phyloP scores from a whole-genome alignment of 805 yeast genomes.

The Dipodascus albidus region DNA sequence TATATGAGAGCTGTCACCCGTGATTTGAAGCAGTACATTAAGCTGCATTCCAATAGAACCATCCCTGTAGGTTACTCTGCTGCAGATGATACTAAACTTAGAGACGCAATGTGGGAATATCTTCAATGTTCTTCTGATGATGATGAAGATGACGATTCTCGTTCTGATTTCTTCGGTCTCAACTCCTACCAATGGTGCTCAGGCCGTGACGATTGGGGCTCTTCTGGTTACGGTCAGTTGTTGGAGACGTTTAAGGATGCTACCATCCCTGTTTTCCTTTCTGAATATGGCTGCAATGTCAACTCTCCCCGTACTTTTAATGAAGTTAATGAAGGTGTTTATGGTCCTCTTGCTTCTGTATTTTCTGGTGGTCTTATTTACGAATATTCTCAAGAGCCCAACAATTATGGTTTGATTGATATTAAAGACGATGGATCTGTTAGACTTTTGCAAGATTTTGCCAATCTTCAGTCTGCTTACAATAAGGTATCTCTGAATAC shows the following conservation, averaged over 20 bases:
- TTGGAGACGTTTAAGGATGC: conserved; percentile 59
- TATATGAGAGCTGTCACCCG: conserved; percentile 69
- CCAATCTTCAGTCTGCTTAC: conserved; percentile 39
- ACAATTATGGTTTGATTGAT: conserved; percentile 67
- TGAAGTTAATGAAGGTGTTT: conserved; percentile 53
- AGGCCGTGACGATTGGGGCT: conserved; percentile 70
- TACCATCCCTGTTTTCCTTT: conserved; percentile 70
- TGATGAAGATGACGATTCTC: conserved; percentile 24
- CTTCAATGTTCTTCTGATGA: conserved; percentile 56
- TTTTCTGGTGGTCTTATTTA: conserved; percentile 83
- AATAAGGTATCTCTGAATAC: conserved; percentile 26
- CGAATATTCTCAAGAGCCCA: conserved; percentile 68
- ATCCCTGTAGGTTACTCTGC: conserved; percentile 95
- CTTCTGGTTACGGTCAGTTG: conserved; percentile 63
- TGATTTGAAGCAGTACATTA: conserved; percentile 68
- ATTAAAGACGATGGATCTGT: conserved; percentile 34
- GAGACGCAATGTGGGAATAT: conserved; percentile 68
- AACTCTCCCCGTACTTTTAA: conserved; percentile 69
- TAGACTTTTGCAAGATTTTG: conserved; percentile 38
- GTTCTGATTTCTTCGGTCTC: conserved; percentile 66
- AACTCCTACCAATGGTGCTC: conserved; percentile 70
- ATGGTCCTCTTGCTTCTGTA: conserved; percentile 62
- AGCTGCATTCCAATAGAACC: conserved; percentile 42
- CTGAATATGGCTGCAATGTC: conserved; percentile 88
- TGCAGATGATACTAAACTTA: conserved; percentile 75